A percentile compares a stretch with the other conserved stretches of the same genome.
These are phyloP conservation scores for Dryas alaskensis DNA, from an alignment of 306 rosid species.

Conservation along the genomic window DNA sequence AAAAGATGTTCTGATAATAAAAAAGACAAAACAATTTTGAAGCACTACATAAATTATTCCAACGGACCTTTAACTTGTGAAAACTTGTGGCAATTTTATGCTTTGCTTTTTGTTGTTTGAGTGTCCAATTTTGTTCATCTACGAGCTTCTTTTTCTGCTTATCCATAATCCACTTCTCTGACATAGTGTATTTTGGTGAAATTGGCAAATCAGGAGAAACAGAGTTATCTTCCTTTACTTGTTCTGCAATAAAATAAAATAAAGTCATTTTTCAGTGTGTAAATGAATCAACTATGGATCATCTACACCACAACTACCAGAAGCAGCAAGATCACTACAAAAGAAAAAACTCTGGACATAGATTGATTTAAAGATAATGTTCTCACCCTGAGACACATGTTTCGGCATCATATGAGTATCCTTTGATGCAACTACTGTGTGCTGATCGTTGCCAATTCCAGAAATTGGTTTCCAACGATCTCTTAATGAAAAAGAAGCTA, in stretches of 20 bases:
- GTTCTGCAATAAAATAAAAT: constrained; percentile 48
- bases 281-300: constrained; percentile 24
- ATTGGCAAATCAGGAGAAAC: constrained; percentile 43
- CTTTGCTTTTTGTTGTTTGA: constrained; percentile 75
- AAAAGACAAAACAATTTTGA: background rate
- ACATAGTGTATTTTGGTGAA: constrained; percentile 80
- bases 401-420: constrained; percentile 50
- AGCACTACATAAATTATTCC: background rate
- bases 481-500: constrained; percentile 52
- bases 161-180: constrained; percentile 84
- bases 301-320: constrained; percentile 32
- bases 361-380: constrained; percentile 13
- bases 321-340: constrained; percentile 10
- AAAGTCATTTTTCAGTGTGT: constrained; percentile 27
- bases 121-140: constrained; percentile 60
- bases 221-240: constrained; percentile 47
- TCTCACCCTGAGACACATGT: constrained; percentile 60
- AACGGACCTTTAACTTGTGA: constrained; percentile 70
- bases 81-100: constrained; percentile 63
- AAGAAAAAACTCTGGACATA: constrained; percentile 13
- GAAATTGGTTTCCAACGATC: constrained; percentile 80
- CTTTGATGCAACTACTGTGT: constrained; percentile 44
- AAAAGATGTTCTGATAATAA: background rate
- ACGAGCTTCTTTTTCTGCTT: constrained; percentile 69
- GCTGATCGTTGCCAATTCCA: constrained; percentile 53